phyloP scores from a whole-genome alignment of 441 rosid genomes.

The Adansonia grandidieri region DNA sequence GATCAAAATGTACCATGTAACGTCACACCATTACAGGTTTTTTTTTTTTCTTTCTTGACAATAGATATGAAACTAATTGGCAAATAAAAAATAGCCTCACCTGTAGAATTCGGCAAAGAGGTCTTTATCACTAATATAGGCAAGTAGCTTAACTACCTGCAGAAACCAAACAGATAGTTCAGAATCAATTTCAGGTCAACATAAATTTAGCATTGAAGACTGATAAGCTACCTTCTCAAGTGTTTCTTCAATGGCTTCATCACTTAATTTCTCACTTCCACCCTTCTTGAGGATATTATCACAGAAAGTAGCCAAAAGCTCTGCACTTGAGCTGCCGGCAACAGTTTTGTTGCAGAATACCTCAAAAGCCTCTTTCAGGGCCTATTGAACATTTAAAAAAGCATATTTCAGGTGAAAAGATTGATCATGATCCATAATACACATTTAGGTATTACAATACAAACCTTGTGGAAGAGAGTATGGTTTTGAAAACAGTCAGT shows the following conservation, averaged over 20 bases:
- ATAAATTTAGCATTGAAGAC: not conserved
- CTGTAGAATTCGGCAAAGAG: slow-evolving; percentile 91
- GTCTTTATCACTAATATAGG: slow-evolving; percentile 88
- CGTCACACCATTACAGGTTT: not conserved
- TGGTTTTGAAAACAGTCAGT: slow-evolving; percentile 81
- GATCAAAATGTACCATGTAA: not conserved
- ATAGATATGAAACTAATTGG: not conserved
- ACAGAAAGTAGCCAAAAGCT: slow-evolving; percentile 85
- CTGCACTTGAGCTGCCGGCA: slow-evolving; percentile 90
- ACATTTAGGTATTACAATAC: slow-evolving; percentile 16
- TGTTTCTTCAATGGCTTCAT: slow-evolving; percentile 92
- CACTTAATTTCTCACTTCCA: slow-evolving; percentile 90
- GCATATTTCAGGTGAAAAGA: not conserved
- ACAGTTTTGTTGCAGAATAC: slow-evolving; percentile 89
- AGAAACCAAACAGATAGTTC: slow-evolving; percentile 27
- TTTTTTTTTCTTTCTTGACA: not conserved
- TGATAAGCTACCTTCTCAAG: slow-evolving; percentile 75
- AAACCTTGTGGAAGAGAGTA: slow-evolving; percentile 88
- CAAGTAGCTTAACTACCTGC: slow-evolving; percentile 80
- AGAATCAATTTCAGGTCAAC: slow-evolving; percentile 23
- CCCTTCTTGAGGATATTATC: slow-evolving; percentile 93
- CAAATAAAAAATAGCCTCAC: slow-evolving; percentile 35
- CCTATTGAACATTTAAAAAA: slow-evolving; percentile 45
- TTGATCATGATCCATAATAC: slow-evolving; percentile 17
- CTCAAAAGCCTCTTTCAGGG: slow-evolving; percentile 95